A percentile compares a stretch with the other conserved stretches of the same genome.
phyloP scores from a whole-genome alignment of 129 eudicot species.

The Chrysanthemum makinoi region DNA sequence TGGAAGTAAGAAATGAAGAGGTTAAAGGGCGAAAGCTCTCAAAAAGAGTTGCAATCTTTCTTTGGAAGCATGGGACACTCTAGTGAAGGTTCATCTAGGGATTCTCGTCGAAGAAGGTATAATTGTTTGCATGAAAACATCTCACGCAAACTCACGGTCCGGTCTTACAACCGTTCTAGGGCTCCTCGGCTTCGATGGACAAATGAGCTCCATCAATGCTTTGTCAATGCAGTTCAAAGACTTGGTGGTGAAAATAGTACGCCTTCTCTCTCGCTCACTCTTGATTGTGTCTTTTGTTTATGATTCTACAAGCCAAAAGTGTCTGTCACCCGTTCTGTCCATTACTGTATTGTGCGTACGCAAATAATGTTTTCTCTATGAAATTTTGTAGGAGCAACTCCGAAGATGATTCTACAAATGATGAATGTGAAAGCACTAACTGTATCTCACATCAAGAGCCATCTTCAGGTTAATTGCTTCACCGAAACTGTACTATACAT shows the following conservation, averaged over 20 bases:
- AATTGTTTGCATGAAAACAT: constrained; percentile 10
- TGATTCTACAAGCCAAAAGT: too few relatives aligned
- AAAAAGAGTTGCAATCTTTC: constrained; percentile 14
- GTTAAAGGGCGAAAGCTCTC: constrained; percentile 18
- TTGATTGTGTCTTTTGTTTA: not conserved
- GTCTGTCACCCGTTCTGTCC: too few relatives aligned
- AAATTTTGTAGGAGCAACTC: constrained; percentile 47
- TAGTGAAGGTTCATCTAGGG: constrained; percentile 2
- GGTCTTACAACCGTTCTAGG: constrained; percentile 55
- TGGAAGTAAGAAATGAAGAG: constrained; percentile 12
- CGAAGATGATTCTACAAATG: constrained; percentile 61
- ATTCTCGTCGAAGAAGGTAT: not conserved
- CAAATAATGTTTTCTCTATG: not conserved
- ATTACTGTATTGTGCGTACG: too few relatives aligned
- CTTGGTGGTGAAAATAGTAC: constrained; percentile 70
- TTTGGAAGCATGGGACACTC: constrained; percentile 16
- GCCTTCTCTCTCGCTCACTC: not conserved
- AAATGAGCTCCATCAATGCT: constrained; percentile 52
- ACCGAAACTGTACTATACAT: not conserved
- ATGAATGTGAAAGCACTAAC: constrained; percentile 61
- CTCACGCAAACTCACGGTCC: constrained; percentile 31
- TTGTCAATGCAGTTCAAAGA: constrained; percentile 52
- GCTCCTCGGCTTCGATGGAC: constrained; percentile 59
- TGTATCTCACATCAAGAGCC: constrained; percentile 68
- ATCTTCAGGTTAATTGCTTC: constrained; percentile 50